Base-by-base conservation (phyloP, 2,329 filamentous ascomycete genomes). In the Fusarium scirpi region DNA sequence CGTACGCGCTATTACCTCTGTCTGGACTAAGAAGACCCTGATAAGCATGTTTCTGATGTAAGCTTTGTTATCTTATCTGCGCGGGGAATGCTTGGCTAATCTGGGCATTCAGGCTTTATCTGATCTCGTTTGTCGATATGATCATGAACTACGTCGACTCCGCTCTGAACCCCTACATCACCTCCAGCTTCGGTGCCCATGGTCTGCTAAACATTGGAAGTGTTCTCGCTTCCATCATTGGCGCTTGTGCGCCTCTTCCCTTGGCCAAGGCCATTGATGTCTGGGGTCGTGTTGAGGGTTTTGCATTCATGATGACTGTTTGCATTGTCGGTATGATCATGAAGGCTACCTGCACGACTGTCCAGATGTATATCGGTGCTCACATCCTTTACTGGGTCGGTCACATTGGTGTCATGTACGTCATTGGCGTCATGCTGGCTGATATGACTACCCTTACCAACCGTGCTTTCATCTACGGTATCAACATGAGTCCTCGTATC, bases 331-430 rank as follows among this genome's bases (percentile, higher is more conserved):
- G 85, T n/a, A 86, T 90, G 75, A 84, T 89, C 67, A 85, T 92
- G 78, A 91, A 90, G 82, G 90, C 90, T 22, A 82, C 83, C 0
- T 90, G 84, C 74, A 80, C 85, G 41, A 85, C 85, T 65, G 82
- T 90, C 24, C 80, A 85, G 64, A 86, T 85, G 11, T 91, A 89
- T 76, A 85, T 85, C 48, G 88, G 87, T 5, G 88, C 86, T 32
- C 84, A 90, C 68, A 87, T 90, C 3, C 86, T 92, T 62, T 91
- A 90, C 76, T 89, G 86, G 76, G 85, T 89, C 41, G 90, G 90
- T 18, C 79, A 82, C 54, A 74, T 80, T 6, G 82, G 80, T 13
- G 69, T 84, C 7, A 71, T 75, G 8, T 84, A 82, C 69, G 75
- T 83, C 54, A 76, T 84, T 65, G 70, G 77, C 22, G 78, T 85